Evolutionary conservation across 176 grass and related monocot species (phyloP).

Genomic region (Rhynchospora pubera): DNA sequence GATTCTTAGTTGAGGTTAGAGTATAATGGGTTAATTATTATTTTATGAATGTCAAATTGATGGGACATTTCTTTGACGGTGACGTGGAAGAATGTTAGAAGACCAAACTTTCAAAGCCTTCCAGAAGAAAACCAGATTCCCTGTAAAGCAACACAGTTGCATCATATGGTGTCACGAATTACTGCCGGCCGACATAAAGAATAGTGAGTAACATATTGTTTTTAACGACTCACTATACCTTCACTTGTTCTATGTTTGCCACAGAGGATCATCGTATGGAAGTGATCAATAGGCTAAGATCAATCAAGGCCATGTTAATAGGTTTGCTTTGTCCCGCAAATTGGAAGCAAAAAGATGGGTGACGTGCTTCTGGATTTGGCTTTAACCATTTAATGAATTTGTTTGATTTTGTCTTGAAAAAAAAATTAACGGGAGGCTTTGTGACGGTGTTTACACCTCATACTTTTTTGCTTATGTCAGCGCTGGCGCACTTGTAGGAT

Average conservation of each 20-base stretch:
- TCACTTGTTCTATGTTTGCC: neutral
- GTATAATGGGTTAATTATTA: neutral
- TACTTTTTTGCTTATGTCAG: slow-evolving; percentile 8
- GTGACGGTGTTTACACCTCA: slow-evolving; percentile 17
- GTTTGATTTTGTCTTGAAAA: neutral
- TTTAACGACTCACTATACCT: neutral
- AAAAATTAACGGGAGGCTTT: neutral
- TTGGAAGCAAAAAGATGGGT: slow-evolving; percentile 9
- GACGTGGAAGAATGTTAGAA: slow-evolving; percentile 18
- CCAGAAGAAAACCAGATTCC: slow-evolving; percentile 9
- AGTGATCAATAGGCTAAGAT: neutral
- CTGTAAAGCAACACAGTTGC: neutral
- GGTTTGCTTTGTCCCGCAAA: slow-evolving; percentile 17
- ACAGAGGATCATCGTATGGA: neutral
- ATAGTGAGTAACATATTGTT: neutral
- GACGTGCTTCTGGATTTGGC: slow-evolving; percentile 8
- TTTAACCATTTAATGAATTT: neutral
- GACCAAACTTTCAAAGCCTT: slow-evolving; percentile 8
- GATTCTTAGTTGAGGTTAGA: too few species aligned
- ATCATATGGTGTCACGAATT: neutral
- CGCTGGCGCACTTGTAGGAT: slow-evolving; percentile 5
- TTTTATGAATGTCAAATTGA: slow-evolving; percentile 13
- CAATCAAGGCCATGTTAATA: neutral
- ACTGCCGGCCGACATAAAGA: neutral
- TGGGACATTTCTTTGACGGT: neutral